Evolutionary conservation across 768 basidiomycete species (phyloP).

Genomic region (Tubosaeta sp.): DNA sequence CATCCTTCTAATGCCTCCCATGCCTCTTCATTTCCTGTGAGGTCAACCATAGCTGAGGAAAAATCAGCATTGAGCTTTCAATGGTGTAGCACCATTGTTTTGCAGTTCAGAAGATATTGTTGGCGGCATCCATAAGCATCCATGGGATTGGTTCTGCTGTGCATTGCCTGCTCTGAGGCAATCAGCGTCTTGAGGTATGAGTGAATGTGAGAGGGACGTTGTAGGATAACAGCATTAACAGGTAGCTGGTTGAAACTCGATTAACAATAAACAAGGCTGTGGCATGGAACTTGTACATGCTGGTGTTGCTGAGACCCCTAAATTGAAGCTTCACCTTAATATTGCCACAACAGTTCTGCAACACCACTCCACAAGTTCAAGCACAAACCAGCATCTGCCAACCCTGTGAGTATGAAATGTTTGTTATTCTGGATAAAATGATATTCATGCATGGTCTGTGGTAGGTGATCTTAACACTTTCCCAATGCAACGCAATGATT

Average conservation of each 20-base stretch:
- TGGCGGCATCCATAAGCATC: constrained; percentile 91
- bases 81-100: constrained; percentile 77
- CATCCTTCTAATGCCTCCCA: constrained; percentile 55
- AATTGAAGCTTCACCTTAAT: too few relatives aligned
- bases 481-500: too few relatives aligned
- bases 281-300: constrained; percentile 43
- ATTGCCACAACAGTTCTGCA: too few relatives aligned
- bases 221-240: constrained; percentile 86
- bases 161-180: constrained; percentile 57
- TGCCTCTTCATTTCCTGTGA: constrained; percentile 63
- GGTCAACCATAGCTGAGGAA: constrained; percentile 34
- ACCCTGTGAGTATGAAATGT: too few relatives aligned
- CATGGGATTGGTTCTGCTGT: constrained; percentile 76
- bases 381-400: too few relatives aligned
- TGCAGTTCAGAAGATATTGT: constrained; percentile 77
- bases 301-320: too few relatives aligned
- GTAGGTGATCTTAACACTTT: too few relatives aligned
- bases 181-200: constrained; percentile 87
- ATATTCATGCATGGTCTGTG: too few relatives aligned
- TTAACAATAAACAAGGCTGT: background rate
- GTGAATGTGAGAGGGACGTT: constrained; percentile 80
- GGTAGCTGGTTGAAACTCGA: constrained; percentile 38
- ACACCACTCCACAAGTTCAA: too few relatives aligned
- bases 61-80: constrained; percentile 21
- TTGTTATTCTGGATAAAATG: too few relatives aligned